Base-by-base conservation (phyloP, 768 basidiomycete genomes). In the Clathrus columnatus region DNA sequence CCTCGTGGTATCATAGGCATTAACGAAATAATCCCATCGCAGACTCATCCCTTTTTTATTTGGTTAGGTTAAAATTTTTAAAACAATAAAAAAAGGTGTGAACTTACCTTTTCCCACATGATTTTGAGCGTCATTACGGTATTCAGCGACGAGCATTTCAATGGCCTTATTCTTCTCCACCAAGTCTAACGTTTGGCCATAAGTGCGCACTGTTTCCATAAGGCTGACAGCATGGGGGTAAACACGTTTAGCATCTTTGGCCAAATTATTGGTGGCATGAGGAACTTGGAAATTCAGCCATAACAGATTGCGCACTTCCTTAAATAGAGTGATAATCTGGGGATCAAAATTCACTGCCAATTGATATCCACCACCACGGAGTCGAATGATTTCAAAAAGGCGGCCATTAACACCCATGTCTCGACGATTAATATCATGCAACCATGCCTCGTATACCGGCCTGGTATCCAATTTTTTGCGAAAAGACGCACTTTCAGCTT, bases 121-220 rank as follows among this genome's bases (percentile, higher is more conserved):
- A 65, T 89, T 75, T 71, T 97, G 94, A 0, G 86, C 84, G 61
- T 94, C 90, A 64, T 91, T 91, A 60, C 93, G 79, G 65, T 93
- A 93, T 70, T 95, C 92, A 17, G 94, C 95, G 2, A 97, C 86
- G 41, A 99, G 76, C 79, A 91, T 91, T 67, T 92, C 90, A 62
- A 97, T 93, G 2, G 85, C 91, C 68, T 86, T 85, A 67, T 97
- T 91, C 43, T 77, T 78, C 66, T 96, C 87, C 62, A 98, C 85
- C 62, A 97, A 71, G 67, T 92, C 91, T 67, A 96, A 72, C 0
- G 91, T 96, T 73, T 99, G 96, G 18, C 88, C 87, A 70, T 99
- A 98, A 26, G 92, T 97, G 67, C 94, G 75, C n/a, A 98, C 92
- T 0, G 93, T 95, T 75, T 99, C 96, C 95, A 98, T 98, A 69